Percentiles rank a stretch among this genome's conserved stretches.
phyloP scores from a whole-genome alignment of 2,329 filamentous ascomycete species.

The Teratosphaeria gauchensis region DNA sequence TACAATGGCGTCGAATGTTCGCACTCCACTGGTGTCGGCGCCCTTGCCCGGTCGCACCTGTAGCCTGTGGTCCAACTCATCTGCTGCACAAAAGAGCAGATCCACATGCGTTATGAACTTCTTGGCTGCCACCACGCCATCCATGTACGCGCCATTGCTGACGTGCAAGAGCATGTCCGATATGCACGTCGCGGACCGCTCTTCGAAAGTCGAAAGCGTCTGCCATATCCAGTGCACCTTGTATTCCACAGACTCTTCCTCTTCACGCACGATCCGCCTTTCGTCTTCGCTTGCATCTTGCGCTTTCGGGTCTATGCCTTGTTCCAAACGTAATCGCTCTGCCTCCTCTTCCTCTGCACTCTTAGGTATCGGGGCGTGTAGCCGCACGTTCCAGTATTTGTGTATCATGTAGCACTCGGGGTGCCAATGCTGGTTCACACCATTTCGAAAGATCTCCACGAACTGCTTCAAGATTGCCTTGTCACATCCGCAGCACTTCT shows the following conservation, averaged over 20 bases:
- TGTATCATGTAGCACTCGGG: constrained; percentile 99
- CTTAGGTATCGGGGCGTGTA: constrained; percentile 39
- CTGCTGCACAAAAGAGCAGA: constrained; percentile 78
- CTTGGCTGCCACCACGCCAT: constrained; percentile 88
- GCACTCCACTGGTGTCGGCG: constrained; percentile 15
- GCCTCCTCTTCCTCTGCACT: constrained; percentile 25
- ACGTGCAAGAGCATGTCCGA: constrained; percentile 98
- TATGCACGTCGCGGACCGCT: constrained; percentile 94
- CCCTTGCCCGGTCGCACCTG: constrained; percentile 35
- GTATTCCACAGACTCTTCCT: constrained; percentile 92
- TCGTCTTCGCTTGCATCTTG: constrained; percentile 55
- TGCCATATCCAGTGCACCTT: constrained; percentile 99
- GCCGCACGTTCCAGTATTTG: constrained; percentile 97
- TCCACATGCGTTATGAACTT: constrained; percentile 96
- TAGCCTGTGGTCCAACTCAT: constrained; percentile 71
- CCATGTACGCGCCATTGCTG: constrained; percentile 92
- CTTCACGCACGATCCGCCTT: constrained; percentile 65
- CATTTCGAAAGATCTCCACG: constrained; percentile 96
- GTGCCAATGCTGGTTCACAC: constrained; percentile 98
- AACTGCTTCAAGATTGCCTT: constrained; percentile 98
- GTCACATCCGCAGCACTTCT: constrained; percentile 91
- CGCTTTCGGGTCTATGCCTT: constrained; percentile 26
- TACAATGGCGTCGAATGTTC: constrained; percentile 24
- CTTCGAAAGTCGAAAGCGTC: constrained; percentile 90
- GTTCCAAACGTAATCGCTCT: constrained; percentile 20